Evolutionary conservation across 768 basidiomycete genomes (phyloP).

Genomic region (Sarcodon aspratus): DNA sequence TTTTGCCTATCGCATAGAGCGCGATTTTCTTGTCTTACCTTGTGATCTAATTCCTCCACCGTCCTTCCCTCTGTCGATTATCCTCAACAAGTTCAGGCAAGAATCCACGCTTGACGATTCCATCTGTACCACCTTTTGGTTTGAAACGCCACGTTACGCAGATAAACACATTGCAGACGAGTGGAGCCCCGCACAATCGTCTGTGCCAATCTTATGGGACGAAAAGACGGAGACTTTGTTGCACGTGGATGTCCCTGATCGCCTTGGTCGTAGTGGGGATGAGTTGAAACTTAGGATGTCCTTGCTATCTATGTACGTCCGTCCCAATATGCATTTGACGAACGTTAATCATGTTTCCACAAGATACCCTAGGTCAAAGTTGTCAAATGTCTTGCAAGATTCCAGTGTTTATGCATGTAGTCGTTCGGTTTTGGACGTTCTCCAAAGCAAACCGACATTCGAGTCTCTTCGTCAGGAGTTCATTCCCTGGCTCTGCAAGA

Average conservation of each 20-base stretch:
- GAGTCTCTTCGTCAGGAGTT: conserved; percentile 87
- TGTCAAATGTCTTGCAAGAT: conserved; percentile 65
- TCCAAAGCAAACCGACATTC: conserved; percentile 57
- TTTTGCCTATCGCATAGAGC: conserved; percentile 63
- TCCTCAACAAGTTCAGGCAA: conserved; percentile 77
- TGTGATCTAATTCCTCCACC: conserved; percentile 85
- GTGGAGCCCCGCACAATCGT: conserved; percentile 40
- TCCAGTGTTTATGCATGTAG: conserved; percentile 90
- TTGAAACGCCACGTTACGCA: conserved; percentile 26
- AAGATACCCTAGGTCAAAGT: conserved; percentile 60
- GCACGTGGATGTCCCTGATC: conserved; percentile 62
- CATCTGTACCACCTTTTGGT: conserved; percentile 62
- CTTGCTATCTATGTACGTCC: conserved; percentile 54
- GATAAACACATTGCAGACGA: conserved; percentile 57
- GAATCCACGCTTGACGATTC: conserved; percentile 53
- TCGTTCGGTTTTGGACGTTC: conserved; percentile 56
- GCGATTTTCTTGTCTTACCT: conserved; percentile 83
- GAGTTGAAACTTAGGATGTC: conserved; percentile 70
- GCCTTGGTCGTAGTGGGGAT: conserved; percentile 53
- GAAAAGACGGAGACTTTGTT: conserved; percentile 52
- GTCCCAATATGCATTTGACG: too few relatives aligned
- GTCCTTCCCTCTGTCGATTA: conserved; percentile 49
- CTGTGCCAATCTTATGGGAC: conserved; percentile 58
- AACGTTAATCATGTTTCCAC: conserved; percentile 3
- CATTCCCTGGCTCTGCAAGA: conserved; percentile 84